phyloP scores from a whole-genome alignment of 371 early-diverging fungal species.

The Mucor saturninus region DNA sequence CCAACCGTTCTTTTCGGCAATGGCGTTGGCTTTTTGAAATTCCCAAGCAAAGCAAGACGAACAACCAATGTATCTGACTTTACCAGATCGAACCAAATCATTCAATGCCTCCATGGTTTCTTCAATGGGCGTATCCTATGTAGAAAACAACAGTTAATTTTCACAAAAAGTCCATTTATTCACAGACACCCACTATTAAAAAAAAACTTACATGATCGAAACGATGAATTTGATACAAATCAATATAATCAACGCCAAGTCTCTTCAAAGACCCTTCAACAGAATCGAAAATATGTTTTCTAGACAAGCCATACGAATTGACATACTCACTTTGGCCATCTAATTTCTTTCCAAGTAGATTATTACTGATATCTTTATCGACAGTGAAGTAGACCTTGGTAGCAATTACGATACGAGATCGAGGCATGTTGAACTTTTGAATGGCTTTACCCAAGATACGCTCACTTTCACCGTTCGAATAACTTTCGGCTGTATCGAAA shows the following conservation, averaged over 20 bases:
- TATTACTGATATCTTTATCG: background rate
- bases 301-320: conserved; percentile 46
- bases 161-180: too few species aligned
- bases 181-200: too few species aligned
- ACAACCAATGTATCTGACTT: conserved; percentile 50
- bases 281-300: conserved; percentile 57
- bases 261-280: conserved; percentile 53
- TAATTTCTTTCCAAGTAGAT: background rate
- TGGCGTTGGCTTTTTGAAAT: conserved; percentile 30
- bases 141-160: too few species aligned
- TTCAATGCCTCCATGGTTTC: conserved; percentile 59
- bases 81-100: conserved; percentile 48
- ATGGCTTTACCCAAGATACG: conserved; percentile 47
- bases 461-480: conserved; percentile 52
- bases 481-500: conserved; percentile 41
- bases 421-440: conserved; percentile 45
- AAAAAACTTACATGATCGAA: conserved; percentile 27
- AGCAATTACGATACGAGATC: conserved; percentile 47
- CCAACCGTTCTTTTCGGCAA: conserved; percentile 52
- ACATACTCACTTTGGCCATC: conserved; percentile 13
- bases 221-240: conserved; percentile 62
- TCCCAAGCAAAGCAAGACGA: conserved; percentile 36
- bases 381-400: conserved; percentile 45
- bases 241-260: conserved; percentile 59
- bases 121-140: conserved; percentile 39